Evolutionary conservation across 441 rosid species (phyloP), one percentile per base, ranked within the genome.

Genomic region (Gossypium aridum): DNA sequence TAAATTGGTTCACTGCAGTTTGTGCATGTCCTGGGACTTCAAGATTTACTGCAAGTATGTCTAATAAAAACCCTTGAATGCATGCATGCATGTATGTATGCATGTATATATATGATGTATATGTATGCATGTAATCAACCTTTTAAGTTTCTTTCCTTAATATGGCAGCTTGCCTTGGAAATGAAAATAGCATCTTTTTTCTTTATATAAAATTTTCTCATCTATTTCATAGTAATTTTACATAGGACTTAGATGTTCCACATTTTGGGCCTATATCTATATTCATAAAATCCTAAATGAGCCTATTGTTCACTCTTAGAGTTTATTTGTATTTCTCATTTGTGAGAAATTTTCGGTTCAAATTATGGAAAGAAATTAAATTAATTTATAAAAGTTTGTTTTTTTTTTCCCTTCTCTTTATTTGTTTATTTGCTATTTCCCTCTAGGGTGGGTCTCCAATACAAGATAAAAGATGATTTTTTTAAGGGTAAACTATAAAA

Each of bases 41-140:
- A 57, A 16, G 37, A 49, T 71, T 68, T 47, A 70, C 31, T 7
- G 64, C 34, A 59, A 47, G 17, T 47, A 37, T 77, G 49, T 59
- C 14, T 51, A 64, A 64, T 80, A 78, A 80, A 64, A 47, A 34
- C 39, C 34, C 25, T 53, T 14, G 55, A 55, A 56, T 71, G 78
- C 28, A 31, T 80, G 81, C 7, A 31, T 80, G 81, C 59, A 70
- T 68, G 73, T 49, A 57, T 76, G 77, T 77, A 80, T 47, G 8
- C n/a, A 47, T 47, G n/a, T 47, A 13, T 47, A 14, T 47, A 47
- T 47, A 13, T 47, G 22, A 67, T 69, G 72, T 70, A 59, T 47
- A 47, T 47, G 39, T 34, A 34, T 34, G 39, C 39, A 34, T 75
- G 75, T 81, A 57, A 74, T 80, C 79, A 43, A 76, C 79, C 19